These are phyloP conservation scores for Teunomyces tritomae DNA, from an alignment of 805 yeast species.

Conservation along the genomic window DNA sequence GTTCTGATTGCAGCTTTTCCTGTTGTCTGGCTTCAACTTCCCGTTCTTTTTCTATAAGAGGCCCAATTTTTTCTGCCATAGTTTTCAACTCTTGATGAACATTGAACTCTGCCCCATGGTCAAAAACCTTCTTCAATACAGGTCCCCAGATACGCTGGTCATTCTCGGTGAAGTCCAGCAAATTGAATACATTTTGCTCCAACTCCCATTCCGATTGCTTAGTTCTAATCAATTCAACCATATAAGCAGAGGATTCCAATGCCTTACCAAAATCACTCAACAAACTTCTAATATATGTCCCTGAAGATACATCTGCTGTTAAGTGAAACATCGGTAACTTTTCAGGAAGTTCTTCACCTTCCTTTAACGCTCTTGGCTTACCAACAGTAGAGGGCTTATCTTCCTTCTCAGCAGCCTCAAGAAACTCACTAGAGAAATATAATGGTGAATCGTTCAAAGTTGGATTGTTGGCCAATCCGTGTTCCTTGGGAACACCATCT, in stretches of 20 bases:
- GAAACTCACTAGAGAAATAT: slow-evolving; percentile 55
- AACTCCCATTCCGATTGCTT: slow-evolving; percentile 85
- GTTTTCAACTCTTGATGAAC: slow-evolving; percentile 22
- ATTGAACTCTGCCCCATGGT: slow-evolving; percentile 25
- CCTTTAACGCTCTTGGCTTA: slow-evolving; percentile 37
- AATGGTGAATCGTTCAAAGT: slow-evolving; percentile 63
- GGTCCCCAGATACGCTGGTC: slow-evolving; percentile 69
- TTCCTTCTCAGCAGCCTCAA: slow-evolving; percentile 41
- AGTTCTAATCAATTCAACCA: slow-evolving; percentile 75
- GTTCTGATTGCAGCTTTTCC: slow-evolving; percentile 1
- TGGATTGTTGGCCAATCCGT: slow-evolving; percentile 46
- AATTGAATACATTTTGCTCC: slow-evolving; percentile 61
- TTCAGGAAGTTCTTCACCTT: slow-evolving; percentile 38
- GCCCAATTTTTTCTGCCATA: slow-evolving; percentile 3
- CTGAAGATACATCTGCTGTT: slow-evolving; percentile 81
- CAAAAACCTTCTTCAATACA: slow-evolving; percentile 56
- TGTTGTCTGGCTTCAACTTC: slow-evolving; percentile 6
- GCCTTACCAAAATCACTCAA: slow-evolving; percentile 87
- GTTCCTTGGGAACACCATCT: slow-evolving; percentile 46
- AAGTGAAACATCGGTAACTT: slow-evolving; percentile 72
- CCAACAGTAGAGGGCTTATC: slow-evolving; percentile 37
- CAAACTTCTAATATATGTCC: slow-evolving; percentile 89
- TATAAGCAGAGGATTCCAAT: slow-evolving; percentile 76
- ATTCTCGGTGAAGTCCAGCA: slow-evolving; percentile 61
- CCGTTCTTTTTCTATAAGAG: slow-evolving; percentile 8